Percentiles rank a stretch among this genome's conserved stretches.
Conservation (phyloP, 2,329 filamentous ascomycete genomes). For the Pseudocercospora macadamiae region DNA sequence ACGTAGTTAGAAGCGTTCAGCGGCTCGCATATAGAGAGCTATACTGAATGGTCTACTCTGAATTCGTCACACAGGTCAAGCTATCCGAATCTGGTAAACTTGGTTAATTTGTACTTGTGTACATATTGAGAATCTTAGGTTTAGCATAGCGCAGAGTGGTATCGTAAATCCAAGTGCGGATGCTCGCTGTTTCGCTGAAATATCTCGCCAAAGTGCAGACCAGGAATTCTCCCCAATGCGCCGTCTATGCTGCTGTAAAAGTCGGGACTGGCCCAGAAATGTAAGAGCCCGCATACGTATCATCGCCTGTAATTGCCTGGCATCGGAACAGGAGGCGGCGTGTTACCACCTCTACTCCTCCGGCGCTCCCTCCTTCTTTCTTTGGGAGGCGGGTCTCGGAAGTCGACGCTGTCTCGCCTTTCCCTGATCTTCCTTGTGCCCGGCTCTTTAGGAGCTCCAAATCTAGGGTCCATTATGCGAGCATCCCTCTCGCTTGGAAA, state of each 20-base stretch:
- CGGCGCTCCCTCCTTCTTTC: conserved; percentile 29
- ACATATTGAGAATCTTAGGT: neutral
- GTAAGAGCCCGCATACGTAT: no score
- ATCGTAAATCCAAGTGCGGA: neutral
- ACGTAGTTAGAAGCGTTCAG: no score
- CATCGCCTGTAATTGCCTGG: neutral
- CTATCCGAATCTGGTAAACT: no score
- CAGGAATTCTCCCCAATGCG: neutral
- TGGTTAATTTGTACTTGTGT: neutral
- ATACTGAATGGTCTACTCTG: no score
- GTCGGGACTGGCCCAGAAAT: no score
- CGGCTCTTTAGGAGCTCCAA: conserved; percentile 26
- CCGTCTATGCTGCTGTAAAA: neutral
- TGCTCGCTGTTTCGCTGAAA: neutral
- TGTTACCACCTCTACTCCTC: conserved; percentile 28
- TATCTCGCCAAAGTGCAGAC: neutral
- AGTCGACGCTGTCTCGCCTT: conserved; percentile 34
- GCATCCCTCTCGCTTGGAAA: conserved; percentile 60
- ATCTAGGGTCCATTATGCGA: conserved; percentile 41
- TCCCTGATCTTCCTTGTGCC: conserved; percentile 40
- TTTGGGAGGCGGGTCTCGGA: conserved; percentile 13
- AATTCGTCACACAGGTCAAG: no score
- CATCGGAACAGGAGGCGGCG: conserved; percentile 31
- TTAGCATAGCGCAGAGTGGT: neutral
- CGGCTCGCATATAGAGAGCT: no score